phyloP scores from a whole-genome alignment of 1,139 yeast species.

The Pichia sp. region DNA sequence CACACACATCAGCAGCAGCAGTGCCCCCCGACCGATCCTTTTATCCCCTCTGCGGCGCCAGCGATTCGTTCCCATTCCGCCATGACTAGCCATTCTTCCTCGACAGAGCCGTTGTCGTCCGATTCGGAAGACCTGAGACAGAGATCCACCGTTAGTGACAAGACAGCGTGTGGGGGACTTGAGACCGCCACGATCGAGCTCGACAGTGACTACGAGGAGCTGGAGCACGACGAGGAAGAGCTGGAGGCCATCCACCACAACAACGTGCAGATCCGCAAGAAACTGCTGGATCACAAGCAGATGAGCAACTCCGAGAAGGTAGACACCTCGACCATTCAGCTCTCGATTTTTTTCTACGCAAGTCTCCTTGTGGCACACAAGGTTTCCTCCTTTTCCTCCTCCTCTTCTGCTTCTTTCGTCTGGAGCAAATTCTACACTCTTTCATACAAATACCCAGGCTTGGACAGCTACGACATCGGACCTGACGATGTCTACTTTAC shows the following conservation, averaged over 20 bases:
- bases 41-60: conserved; percentile 7
- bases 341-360: conserved; percentile 19
- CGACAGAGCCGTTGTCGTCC: conserved; percentile 6
- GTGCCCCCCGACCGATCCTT: not conserved
- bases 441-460: conserved; percentile 41
- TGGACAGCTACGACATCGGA: conserved; percentile 48
- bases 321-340: conserved; percentile 22
- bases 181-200: not conserved
- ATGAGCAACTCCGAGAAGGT: conserved; percentile 18
- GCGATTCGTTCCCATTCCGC: conserved; percentile 6
- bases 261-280: not conserved
- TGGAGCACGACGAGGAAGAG: not conserved
- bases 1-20: not conserved
- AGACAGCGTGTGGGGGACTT: not conserved
- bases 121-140: conserved; percentile 3
- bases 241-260: not conserved
- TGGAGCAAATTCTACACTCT: conserved; percentile 43
- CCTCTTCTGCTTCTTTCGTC: conserved; percentile 14
- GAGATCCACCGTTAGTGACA: conserved; percentile 3
- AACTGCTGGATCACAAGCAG: conserved; percentile 6
- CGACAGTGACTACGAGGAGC: not conserved
- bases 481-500: conserved; percentile 54
- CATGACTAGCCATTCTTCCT: conserved; percentile 12
- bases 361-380: conserved; percentile 17
- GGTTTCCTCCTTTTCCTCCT: conserved; percentile 12